Evolutionary conservation across 2,329 filamentous ascomycete genomes (phyloP), one percentile per base, ranked within the genome.

Genomic region (Aspergillus pseudoviridinutans): DNA sequence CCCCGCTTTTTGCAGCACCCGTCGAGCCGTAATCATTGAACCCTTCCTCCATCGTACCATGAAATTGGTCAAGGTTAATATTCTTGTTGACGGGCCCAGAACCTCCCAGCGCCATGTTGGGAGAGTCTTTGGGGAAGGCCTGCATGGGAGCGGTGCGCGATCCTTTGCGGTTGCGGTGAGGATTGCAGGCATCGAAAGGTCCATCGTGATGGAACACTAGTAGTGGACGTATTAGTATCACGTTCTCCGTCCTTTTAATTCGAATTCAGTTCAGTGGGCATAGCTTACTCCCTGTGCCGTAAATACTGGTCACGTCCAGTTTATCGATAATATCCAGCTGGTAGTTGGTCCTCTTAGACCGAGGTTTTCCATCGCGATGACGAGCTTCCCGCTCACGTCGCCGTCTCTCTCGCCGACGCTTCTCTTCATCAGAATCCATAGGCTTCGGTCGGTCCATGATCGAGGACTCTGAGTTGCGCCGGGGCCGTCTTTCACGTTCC

Each of bases 191-290:
- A 75, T 99, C 94, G 68, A 97, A 99, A 4, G 94, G 94, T 0
- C 94, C 94, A 69, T 97, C 94, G 70, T 99, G 94, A 69, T 99
- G 94, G 76, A 97, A 96, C 65, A 96, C 92, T 96, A 68, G 12
- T 32, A 22, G 7, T 14, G 4, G 7, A 54, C 38, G 58, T 51
- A 5, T 61, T 50, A 60, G 42, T 8, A 47, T 54, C 32, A 3
- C 5, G 4, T 22, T 9, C 9, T 58, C 46, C 10, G 29, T 53
- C 14, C n/a, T 56, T 56, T 38, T 14, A 17, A 38, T 17, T 20
- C 12, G 10, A 14, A 20, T 17, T 10, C 8, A 8, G 9, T 12
- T 49, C 25, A n/a, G 25, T 46, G 27, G 46, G 35, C 24, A 86
- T 24, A 47, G 24, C 90, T 78, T 80, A 95, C 91, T 80, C 76